Evolutionary conservation across 2,329 filamentous ascomycete genomes (phyloP).

Genomic region (Chaetomiaceae sp.): DNA sequence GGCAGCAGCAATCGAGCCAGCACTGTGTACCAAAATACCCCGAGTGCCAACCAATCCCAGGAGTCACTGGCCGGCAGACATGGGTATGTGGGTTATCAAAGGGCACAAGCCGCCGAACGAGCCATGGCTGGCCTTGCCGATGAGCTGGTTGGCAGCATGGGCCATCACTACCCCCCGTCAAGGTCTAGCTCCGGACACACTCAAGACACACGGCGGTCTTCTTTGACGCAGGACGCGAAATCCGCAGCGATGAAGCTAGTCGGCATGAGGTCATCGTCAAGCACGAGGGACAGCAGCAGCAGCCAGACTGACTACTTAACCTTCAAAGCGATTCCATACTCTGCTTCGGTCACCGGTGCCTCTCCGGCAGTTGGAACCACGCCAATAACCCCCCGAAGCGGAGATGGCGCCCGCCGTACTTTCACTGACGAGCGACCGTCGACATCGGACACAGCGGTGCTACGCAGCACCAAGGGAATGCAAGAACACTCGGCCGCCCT

Average conservation of each 20-base stretch:
- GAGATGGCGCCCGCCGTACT: not conserved
- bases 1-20: constrained; percentile 19
- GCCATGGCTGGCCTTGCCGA: constrained; percentile 25
- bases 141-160: constrained; percentile 19
- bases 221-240: constrained; percentile 24
- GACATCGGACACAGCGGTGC: not conserved
- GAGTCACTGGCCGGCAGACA: constrained; percentile 12
- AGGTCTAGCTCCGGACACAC: constrained; percentile 17
- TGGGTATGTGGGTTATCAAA: constrained; percentile 24
- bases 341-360: not conserved
- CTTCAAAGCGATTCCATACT: constrained; percentile 18
- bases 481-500: not conserved
- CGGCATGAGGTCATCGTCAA: constrained; percentile 12
- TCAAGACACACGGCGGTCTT: constrained; percentile 20
- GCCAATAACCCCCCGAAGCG: constrained; percentile 1
- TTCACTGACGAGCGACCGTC: constrained; percentile 1
- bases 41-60: constrained; percentile 15
- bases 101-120: constrained; percentile 27
- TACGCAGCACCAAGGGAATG: not conserved
- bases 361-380: constrained; percentile 1
- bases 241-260: constrained; percentile 23
- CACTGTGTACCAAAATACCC: constrained; percentile 11
- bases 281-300: constrained; percentile 1
- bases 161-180: constrained; percentile 15
- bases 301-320: constrained; percentile 19